Base-by-base conservation (phyloP, 257 asterid genomes). In the Henckelia pumila region DNA sequence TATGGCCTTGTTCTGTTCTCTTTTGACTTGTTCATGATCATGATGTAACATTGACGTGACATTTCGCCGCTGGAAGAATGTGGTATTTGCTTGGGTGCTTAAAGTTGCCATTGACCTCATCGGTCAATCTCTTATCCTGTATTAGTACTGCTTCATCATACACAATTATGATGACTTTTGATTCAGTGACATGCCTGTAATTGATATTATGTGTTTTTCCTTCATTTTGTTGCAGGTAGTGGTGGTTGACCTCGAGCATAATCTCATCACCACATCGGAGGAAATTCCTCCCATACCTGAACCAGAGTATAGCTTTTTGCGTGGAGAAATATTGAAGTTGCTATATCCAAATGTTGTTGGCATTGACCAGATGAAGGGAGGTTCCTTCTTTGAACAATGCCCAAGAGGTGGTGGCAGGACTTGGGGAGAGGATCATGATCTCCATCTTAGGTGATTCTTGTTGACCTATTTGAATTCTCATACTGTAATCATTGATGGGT, bases 271-370 rank as follows among this genome's bases (percentile, higher is more conserved):
- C 63, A 92, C 98, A 58, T 60, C 98, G 5, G 98, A 89, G 84
- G 98, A 92, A 24, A 92, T 92, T 77, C 98, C 98, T 77, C 83
- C 85, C 62, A 71, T 86, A 74, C 98, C 98, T 37, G 98, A 92
- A 79, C 98, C 98, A 64, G 98, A 92, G 68, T 68, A 84, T 81
- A 85, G 89, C 63, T 77, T 80, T 69, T 81, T 92, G 82, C 95
- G 92, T 71, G 86, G 86, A 67, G 96, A 86, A 28, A 81, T 92
- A 74, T 68, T 75, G 85, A 82, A 84, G 78, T 73, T 92, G 67
- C 76, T 88, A 75, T 77, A 80, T 80, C 98, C 96, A 66, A 86
- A 89, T 83, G 91, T 92, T 76, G 89, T 86, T 69, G 88, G 88
- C 76, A 92, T 92, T 64, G 98, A 92, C 76, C 91, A 81, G 67